Conservation (phyloP, 495 filamentous ascomycete genomes). For the Penicillium riverlandense region DNA sequence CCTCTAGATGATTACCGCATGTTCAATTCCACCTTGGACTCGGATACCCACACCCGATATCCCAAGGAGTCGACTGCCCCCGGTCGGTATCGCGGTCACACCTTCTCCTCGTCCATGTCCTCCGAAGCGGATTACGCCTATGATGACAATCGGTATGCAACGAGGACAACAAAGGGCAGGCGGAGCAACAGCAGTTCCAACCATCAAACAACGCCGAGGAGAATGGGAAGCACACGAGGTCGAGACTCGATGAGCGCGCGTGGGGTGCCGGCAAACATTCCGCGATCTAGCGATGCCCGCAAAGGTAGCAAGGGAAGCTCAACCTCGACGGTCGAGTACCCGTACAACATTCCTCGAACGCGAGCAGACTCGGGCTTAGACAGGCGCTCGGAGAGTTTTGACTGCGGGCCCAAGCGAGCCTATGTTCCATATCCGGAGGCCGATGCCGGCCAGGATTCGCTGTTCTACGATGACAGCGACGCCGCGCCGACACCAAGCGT, state of each 20-base stretch:
- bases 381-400: constrained; percentile 71
- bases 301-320: constrained; percentile 69
- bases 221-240: constrained; percentile 56
- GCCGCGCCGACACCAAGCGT: constrained; percentile 86
- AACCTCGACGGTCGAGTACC: constrained; percentile 61
- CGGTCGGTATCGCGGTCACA: constrained; percentile 50
- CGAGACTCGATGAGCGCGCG: constrained; percentile 30
- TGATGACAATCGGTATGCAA: constrained; percentile 58
- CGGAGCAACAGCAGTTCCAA: constrained; percentile 81
- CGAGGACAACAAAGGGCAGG: constrained; percentile 47
- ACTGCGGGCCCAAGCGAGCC: constrained; percentile 46
- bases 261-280: constrained; percentile 14
- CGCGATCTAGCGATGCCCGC: constrained; percentile 30
- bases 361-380: constrained; percentile 48
- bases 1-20: constrained; percentile 34
- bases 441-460: constrained; percentile 15
- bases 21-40: constrained; percentile 29
- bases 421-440: constrained; percentile 22
- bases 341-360: constrained; percentile 34
- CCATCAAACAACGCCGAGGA: constrained; percentile 53
- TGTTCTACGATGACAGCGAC: constrained; percentile 54
- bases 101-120: constrained; percentile 61
- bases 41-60: constrained; percentile 22
- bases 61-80: constrained; percentile 21
- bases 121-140: constrained; percentile 68